A percentile compares a stretch with the other conserved stretches of the same genome.
phyloP scores from a whole-genome alignment of 768 basidiomycete genomes.

The Auricularia auricula-judae region DNA sequence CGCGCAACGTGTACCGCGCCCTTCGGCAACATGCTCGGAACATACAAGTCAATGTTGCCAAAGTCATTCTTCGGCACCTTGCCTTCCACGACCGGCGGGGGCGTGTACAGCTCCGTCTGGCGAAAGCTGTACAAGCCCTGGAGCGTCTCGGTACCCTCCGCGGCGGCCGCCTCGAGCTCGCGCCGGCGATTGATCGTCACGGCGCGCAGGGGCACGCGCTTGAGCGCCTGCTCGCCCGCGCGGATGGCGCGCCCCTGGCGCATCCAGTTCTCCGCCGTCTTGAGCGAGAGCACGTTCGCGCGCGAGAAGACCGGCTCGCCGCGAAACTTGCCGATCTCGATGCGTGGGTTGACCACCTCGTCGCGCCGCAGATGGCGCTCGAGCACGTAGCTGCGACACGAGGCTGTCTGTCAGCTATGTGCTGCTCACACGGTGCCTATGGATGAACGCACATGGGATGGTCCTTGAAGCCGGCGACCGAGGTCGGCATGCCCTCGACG shows the following conservation, averaged over 20 bases:
- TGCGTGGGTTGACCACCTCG: constrained; percentile 70
- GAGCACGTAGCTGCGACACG: constrained; percentile 56
- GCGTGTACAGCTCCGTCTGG: constrained; percentile 76
- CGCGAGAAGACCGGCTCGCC: constrained; percentile 90
- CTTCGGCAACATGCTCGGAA: constrained; percentile 83
- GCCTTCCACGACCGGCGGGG: constrained; percentile 77
- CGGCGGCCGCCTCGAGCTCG: constrained; percentile 50
- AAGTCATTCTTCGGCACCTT: constrained; percentile 90
- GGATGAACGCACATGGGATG: constrained; percentile 48
- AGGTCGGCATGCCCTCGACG: constrained; percentile 88
- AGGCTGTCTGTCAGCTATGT: not conserved
- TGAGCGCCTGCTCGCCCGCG: constrained; percentile 73
- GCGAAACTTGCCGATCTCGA: constrained; percentile 83
- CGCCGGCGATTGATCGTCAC: constrained; percentile 70
- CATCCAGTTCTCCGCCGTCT: constrained; percentile 93
- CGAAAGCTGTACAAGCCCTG: constrained; percentile 78
- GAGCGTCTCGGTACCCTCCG: constrained; percentile 47
- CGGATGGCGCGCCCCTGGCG: constrained; percentile 66
- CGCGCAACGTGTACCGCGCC: constrained; percentile 88
- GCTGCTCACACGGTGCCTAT: constrained; percentile 25
- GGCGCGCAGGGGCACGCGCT: constrained; percentile 77
- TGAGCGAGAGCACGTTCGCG: constrained; percentile 70
- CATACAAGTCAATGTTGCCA: constrained; percentile 94
- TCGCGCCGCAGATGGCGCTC: constrained; percentile 79
- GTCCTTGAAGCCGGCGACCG: constrained; percentile 86